These are phyloP conservation scores for Podospora appendiculata DNA, from an alignment of 495 filamentous ascomycete genomes.

Conservation along the genomic window DNA sequence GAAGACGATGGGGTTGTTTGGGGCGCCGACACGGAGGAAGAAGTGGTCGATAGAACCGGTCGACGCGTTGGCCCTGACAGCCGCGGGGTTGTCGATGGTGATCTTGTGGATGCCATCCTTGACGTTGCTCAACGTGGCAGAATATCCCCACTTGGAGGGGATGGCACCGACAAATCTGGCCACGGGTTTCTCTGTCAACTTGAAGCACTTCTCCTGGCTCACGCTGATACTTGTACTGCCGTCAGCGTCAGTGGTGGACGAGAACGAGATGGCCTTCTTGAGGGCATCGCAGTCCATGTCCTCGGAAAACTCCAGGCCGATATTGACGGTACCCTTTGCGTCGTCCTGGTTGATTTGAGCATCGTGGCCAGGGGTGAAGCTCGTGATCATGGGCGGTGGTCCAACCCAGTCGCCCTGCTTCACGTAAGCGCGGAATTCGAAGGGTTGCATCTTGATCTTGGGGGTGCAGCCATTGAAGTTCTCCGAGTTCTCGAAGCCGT, in stretches of 20 bases:
- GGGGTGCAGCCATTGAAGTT: slow-evolving; percentile 48
- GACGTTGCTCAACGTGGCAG: slow-evolving; percentile 34
- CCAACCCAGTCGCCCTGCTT: slow-evolving; percentile 44
- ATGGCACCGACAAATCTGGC: slow-evolving; percentile 40
- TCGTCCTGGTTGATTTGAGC: slow-evolving; percentile 37
- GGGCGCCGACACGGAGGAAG: slow-evolving; percentile 40
- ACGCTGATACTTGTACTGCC: slow-evolving; percentile 16
- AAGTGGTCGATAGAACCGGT: slow-evolving; percentile 32
- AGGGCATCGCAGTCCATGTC: slow-evolving; percentile 58
- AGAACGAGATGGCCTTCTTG: slow-evolving; percentile 13
- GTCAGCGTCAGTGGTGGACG: slow-evolving; percentile 45
- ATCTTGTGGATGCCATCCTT: slow-evolving; percentile 53
- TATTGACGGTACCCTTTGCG: slow-evolving; percentile 24
- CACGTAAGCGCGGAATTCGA: slow-evolving; percentile 58
- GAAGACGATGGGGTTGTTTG: slow-evolving; percentile 51
- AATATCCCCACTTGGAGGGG: slow-evolving; percentile 39
- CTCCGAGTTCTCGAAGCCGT: slow-evolving; percentile 8
- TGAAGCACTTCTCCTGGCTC: slow-evolving; percentile 11
- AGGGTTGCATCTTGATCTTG: slow-evolving; percentile 44
- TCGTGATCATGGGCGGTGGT: slow-evolving; percentile 53
- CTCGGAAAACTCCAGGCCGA: slow-evolving; percentile 54
- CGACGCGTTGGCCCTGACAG: slow-evolving; percentile 16
- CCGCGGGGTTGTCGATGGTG: slow-evolving; percentile 49
- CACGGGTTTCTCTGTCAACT: slow-evolving; percentile 42
- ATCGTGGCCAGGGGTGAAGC: slow-evolving; percentile 59